phyloP scores from a whole-genome alignment of 2,329 filamentous ascomycete genomes.

The Didymella lethalis region DNA sequence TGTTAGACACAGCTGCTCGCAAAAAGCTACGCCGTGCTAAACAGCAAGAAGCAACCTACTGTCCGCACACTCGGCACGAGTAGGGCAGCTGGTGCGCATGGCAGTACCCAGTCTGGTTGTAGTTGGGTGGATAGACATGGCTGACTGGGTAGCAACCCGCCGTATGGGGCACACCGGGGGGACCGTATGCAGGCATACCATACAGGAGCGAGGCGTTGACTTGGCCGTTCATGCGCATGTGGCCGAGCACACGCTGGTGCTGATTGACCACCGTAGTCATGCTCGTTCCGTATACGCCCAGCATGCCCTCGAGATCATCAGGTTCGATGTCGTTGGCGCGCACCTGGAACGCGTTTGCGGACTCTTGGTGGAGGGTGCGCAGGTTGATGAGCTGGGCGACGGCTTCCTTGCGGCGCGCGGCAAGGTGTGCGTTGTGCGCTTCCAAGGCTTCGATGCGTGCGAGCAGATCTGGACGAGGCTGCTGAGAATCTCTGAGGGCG shows the following conservation, averaged over 20 bases:
- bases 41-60: neutral
- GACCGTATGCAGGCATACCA: neutral
- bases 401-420: slow-evolving; percentile 27
- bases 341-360: slow-evolving; percentile 28
- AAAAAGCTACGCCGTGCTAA: neutral
- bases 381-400: slow-evolving; percentile 29
- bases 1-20: neutral
- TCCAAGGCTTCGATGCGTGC: slow-evolving; percentile 27
- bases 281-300: slow-evolving; percentile 21
- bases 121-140: slow-evolving; percentile 21
- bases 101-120: slow-evolving; percentile 22
- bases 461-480: neutral
- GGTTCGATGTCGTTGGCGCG: slow-evolving; percentile 26
- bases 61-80: slow-evolving; percentile 25
- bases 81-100: slow-evolving; percentile 24
- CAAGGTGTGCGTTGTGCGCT: slow-evolving; percentile 13
- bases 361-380: slow-evolving; percentile 29
- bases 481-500: slow-evolving; percentile 10
- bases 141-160: neutral
- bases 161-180: neutral
- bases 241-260: slow-evolving; percentile 25
- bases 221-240: slow-evolving; percentile 10
- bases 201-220: slow-evolving; percentile 1
- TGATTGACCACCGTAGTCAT: slow-evolving; percentile 27
- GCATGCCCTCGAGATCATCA: slow-evolving; percentile 34